phyloP scores from a whole-genome alignment of 805 yeast species.

The Candida morakotiae region DNA sequence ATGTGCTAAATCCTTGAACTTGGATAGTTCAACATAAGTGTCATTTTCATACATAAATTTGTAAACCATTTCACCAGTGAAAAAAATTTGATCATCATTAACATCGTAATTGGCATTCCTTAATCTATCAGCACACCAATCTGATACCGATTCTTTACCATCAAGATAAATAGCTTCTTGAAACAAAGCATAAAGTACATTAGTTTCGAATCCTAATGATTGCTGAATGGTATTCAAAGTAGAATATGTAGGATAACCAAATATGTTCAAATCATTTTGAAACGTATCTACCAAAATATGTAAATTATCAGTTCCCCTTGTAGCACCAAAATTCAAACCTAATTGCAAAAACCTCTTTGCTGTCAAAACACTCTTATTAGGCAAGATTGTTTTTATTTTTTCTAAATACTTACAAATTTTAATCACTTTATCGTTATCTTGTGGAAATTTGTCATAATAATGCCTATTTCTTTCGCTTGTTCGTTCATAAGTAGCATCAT shows the following conservation, averaged over 20 bases:
- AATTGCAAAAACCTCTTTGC: constrained; percentile 51
- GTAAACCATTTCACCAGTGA: constrained; percentile 56
- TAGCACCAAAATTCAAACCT: constrained; percentile 49
- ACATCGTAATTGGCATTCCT: constrained; percentile 17
- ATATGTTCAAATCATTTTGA: constrained; percentile 30
- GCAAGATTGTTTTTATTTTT: constrained; percentile 30
- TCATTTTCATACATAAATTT: constrained; percentile 46
- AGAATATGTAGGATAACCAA: constrained; percentile 35
- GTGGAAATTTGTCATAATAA: constrained; percentile 47
- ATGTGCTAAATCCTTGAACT: constrained; percentile 38
- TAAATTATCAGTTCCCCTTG: constrained; percentile 46
- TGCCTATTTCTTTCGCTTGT: constrained; percentile 46
- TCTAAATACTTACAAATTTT: constrained; percentile 31
- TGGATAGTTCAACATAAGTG: constrained; percentile 33
- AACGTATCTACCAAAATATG: constrained; percentile 43
- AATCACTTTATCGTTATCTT: constrained; percentile 37
- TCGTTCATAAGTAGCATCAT: constrained; percentile 42
- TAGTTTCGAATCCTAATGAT: constrained; percentile 46
- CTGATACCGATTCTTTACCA: constrained; percentile 25
- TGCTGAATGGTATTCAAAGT: constrained; percentile 31
- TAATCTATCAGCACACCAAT: constrained; percentile 49
- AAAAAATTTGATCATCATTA: constrained; percentile 26
- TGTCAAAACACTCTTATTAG: constrained; percentile 48
- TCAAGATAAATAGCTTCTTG: constrained; percentile 59
- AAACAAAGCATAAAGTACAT: constrained; percentile 49